Percentiles rank a stretch among this genome's conserved stretches.
phyloP scores from a whole-genome alignment of 768 basidiomycete species.

The Erythrobasidium yunnanense region DNA sequence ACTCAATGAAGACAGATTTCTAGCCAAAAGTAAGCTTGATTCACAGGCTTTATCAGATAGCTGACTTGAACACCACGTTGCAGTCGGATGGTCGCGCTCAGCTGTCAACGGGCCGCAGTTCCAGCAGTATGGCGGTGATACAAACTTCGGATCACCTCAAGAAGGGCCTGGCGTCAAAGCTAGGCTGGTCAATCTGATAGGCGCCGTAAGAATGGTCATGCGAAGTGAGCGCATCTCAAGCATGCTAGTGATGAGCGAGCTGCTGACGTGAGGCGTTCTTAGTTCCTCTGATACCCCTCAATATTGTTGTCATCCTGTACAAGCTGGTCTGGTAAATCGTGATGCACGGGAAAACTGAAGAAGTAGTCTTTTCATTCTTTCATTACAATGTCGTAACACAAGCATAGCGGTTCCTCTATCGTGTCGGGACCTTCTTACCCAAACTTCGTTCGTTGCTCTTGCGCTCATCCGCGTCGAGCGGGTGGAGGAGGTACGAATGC shows the following conservation, averaged over 20 bases:
- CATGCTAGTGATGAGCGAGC: neutral
- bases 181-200: constrained; percentile 79
- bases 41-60: constrained; percentile 30
- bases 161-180: constrained; percentile 64
- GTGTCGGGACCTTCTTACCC: no score
- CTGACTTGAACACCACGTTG: neutral
- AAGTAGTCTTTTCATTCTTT: neutral
- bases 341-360: no score
- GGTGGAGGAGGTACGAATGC: constrained; percentile 12
- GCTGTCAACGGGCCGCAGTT: constrained; percentile 18
- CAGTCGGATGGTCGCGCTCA: constrained; percentile 7
- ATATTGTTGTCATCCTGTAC: constrained; percentile 17
- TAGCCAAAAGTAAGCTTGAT: constrained; percentile 46
- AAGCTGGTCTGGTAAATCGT: neutral
- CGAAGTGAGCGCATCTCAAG: constrained; percentile 60
- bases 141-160: constrained; percentile 30
- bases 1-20: constrained; percentile 89
- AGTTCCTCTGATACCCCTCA: constrained; percentile 23
- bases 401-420: no score
- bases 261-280: neutral
- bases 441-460: no score
- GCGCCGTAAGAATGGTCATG: constrained; percentile 91
- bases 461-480: constrained; percentile 1
- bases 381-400: no score
- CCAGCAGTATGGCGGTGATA: constrained; percentile 37